These are phyloP conservation scores for Eucalyptus cladocalyx DNA, from an alignment of 345 rosid species.

Conservation along the genomic window DNA sequence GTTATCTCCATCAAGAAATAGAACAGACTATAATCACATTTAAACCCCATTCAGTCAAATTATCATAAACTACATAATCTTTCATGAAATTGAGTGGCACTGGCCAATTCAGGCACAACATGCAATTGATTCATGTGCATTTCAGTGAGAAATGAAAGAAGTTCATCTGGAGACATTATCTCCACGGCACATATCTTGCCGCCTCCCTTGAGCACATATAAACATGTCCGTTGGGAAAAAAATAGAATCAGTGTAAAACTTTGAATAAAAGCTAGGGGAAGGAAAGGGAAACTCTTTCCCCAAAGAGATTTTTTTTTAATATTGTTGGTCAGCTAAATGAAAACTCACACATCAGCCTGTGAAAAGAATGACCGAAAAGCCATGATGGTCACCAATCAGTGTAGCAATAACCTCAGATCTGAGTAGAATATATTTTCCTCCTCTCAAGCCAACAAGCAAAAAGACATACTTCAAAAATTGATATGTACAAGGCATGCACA, in stretches of 20 bases:
- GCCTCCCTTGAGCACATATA: not conserved
- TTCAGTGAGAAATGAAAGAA: not conserved
- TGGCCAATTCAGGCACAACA: not conserved
- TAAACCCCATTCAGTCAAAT: not conserved
- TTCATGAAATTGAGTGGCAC: not conserved
- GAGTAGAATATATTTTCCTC: not conserved
- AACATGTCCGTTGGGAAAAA: not conserved
- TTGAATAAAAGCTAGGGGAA: not conserved
- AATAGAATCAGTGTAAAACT: not conserved
- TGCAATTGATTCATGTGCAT: not conserved
- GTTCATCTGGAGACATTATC: not conserved
- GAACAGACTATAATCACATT: not conserved
- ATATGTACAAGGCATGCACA: not conserved
- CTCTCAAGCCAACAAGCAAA: not conserved
- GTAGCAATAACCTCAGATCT: not conserved
- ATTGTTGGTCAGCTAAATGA: not conserved
- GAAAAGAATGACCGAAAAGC: not conserved
- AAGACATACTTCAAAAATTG: not conserved
- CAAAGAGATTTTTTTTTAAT: not conserved
- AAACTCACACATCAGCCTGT: not conserved
- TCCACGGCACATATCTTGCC: not conserved
- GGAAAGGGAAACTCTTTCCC: not conserved
- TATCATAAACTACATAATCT: not conserved
- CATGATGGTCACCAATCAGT: not conserved
- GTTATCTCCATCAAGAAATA: not conserved